Percentiles rank a stretch among this genome's conserved stretches.
Conservation (phyloP, 371 early-diverging fungal species). For the Coemansia sp. region DNA sequence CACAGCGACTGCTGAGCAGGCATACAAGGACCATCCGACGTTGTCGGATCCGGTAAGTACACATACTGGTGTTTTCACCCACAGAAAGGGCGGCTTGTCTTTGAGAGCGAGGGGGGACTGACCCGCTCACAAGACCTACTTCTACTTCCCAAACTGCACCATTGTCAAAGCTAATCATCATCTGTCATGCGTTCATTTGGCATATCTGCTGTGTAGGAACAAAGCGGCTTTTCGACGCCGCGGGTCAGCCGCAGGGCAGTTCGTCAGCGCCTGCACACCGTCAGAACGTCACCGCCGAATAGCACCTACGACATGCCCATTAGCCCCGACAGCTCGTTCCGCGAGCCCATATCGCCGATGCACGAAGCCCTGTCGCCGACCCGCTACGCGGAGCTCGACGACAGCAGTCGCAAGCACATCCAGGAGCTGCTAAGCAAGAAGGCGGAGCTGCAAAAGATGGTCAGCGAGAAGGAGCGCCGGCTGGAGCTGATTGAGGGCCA, state of each 20-base stretch:
- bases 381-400: slow-evolving; percentile 15
- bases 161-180: background rate
- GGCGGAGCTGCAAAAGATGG: slow-evolving; percentile 27
- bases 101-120: background rate
- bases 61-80: background rate
- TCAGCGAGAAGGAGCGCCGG: slow-evolving; percentile 23
- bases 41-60: slow-evolving; percentile 30
- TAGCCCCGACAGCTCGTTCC: slow-evolving; percentile 29
- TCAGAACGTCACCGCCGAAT: slow-evolving; percentile 7
- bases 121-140: background rate
- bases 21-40: slow-evolving; percentile 8
- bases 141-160: background rate
- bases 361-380: slow-evolving; percentile 20
- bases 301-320: slow-evolving; percentile 4
- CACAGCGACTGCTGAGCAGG: slow-evolving; percentile 9
- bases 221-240: slow-evolving; percentile 35
- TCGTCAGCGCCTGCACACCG: slow-evolving; percentile 19
- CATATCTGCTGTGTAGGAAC: slow-evolving; percentile 20
- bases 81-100: background rate
- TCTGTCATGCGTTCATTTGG: background rate
- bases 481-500: slow-evolving; percentile 33
- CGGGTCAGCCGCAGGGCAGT: slow-evolving; percentile 27
- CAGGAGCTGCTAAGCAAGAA: slow-evolving; percentile 24
- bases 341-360: slow-evolving; percentile 11
- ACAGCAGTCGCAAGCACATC: slow-evolving; percentile 6